Base-by-base conservation (phyloP, 1,284 basidiomycete species). In the Austroboletus rostrupii region DNA sequence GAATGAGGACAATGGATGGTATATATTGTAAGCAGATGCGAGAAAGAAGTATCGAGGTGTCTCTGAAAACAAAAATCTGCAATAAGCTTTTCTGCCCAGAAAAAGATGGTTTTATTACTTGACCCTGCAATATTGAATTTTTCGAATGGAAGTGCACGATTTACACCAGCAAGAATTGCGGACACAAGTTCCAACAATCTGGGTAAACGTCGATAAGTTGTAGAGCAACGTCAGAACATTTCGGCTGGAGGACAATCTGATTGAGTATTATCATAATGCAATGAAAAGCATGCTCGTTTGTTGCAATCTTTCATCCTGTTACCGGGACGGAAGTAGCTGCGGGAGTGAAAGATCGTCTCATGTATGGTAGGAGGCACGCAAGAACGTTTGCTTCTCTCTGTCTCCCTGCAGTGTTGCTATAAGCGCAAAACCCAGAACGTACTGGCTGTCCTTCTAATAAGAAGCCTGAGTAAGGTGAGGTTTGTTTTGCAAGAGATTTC, bases 261-360 rank as follows among this genome's bases (percentile, higher is more conserved):
- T 98, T 98, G 59, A 97, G 82, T 2, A 94, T 97, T 59, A 97
- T 92, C 16, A 90, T 77, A 23, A 92, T 85, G 65, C 97, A 97
- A 71, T 97, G 99, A 53, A 87, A 80, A 0, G 84, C 86, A 65
- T 95, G 92, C 7, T 73, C 70, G 48, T 80, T 80, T 17, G 52
- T 19, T 3, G 73, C 72, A 7, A 69, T 61, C 54, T 70, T 70
- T 40, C 45, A 17, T 54, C 48, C 62, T 46, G 50, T 49, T 45
- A 69, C 55, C 3, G 70, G 51, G 12, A 67, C 46, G 0, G 74
- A 41, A 0, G 73, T 58, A 2, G 75, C 61, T 7, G 76, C 58
- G 1, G 79, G 60, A 16, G 79, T 55, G 17, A 76, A 66, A 20
- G 7, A 86, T 83, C 31, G 96, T 83, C 69, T 99, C 96, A 45